Evolutionary conservation across 306 rosid species (phyloP).

Genomic region (Lathyrus oleraceus): DNA sequence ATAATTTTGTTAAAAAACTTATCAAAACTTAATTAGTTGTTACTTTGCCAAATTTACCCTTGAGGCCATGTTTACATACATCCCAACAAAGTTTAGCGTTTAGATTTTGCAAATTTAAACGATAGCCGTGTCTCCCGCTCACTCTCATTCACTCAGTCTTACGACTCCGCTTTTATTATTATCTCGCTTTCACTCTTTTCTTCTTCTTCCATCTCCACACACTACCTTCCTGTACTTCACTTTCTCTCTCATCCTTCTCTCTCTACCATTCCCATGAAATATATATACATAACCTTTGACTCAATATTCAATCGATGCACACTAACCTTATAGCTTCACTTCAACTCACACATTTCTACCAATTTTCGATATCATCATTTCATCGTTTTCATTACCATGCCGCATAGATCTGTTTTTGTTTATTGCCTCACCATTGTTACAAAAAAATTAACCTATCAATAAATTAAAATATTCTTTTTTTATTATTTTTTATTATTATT

Average conservation of each 20-base stretch:
- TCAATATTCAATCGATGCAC: background rate
- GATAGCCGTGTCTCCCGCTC: constrained; percentile 3
- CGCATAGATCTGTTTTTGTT: background rate
- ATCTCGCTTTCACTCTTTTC: background rate
- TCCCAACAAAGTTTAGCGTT: background rate
- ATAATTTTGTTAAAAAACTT: too few relatives aligned
- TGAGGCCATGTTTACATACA: background rate
- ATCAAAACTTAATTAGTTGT: too few relatives aligned
- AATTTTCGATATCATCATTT: background rate
- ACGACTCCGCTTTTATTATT: background rate
- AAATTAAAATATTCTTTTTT: background rate
- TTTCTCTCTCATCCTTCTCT: constrained; percentile 1
- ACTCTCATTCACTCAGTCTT: background rate
- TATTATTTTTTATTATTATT: background rate
- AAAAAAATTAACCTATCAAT: background rate
- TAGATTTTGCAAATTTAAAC: constrained; percentile 9
- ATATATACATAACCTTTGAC: background rate
- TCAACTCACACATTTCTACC: background rate
- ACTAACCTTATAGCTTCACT: background rate
- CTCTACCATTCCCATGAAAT: background rate
- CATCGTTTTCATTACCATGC: background rate
- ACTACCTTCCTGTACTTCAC: background rate
- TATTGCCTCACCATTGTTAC: background rate
- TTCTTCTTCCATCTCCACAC: background rate
- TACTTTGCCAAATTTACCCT: too few relatives aligned